These are phyloP conservation scores for Coprinopsis marcescibilis DNA, from an alignment of 768 basidiomycete genomes.

Conservation along the genomic window DNA sequence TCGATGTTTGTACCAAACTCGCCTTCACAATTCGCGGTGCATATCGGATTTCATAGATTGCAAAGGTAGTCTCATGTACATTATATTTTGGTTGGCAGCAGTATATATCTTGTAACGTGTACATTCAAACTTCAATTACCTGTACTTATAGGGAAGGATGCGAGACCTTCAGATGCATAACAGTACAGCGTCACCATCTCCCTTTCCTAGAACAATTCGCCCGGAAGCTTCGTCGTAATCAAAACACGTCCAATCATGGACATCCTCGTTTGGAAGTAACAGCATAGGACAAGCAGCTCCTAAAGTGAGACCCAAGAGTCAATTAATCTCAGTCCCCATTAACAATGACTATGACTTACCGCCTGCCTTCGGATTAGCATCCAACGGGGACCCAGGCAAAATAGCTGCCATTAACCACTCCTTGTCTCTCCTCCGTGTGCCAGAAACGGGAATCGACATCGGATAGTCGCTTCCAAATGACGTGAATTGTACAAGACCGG, in stretches of 20 bases:
- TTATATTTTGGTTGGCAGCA: too few relatives aligned
- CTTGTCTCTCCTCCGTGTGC: not conserved
- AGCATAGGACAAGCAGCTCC: not conserved
- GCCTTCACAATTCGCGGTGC: too few relatives aligned
- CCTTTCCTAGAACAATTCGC: conserved; percentile 1
- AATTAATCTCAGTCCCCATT: not conserved
- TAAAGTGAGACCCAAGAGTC: not conserved
- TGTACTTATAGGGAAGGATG: too few relatives aligned
- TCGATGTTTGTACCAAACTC: too few relatives aligned
- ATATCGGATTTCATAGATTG: too few relatives aligned
- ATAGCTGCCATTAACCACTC: conserved; percentile 2
- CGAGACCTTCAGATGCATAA: not conserved
- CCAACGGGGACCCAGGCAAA: not conserved
- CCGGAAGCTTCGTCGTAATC: conserved; percentile 4
- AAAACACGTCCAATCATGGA: conserved; percentile 3
- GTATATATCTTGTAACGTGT: too few relatives aligned
- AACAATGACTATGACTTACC: not conserved
- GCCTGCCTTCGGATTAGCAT: not conserved
- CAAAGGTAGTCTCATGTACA: too few relatives aligned
- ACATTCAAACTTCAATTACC: too few relatives aligned
- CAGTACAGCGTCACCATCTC: not conserved
- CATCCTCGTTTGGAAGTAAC: not conserved
- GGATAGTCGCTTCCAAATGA: not conserved
- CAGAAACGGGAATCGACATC: not conserved
- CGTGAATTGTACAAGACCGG: not conserved